A percentile compares a stretch with the other conserved stretches of the same genome.
Conservation (phyloP, 305 asterid genomes). For the Withania somnifera region DNA sequence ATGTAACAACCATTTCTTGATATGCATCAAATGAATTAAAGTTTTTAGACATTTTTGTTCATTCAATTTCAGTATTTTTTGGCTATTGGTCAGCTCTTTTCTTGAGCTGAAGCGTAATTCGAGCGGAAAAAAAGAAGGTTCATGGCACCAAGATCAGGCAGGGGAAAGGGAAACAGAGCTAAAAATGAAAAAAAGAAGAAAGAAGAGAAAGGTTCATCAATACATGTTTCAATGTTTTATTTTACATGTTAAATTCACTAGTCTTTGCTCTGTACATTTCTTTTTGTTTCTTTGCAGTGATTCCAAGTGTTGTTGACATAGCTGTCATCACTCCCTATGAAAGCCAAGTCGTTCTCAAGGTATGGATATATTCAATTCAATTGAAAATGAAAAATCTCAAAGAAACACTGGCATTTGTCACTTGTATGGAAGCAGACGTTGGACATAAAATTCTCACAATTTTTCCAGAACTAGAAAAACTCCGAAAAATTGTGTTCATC, state of each 20-base stretch:
- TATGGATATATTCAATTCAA: conserved; percentile 7
- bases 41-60: neutral
- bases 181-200: conserved; percentile 80
- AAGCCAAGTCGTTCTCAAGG: conserved; percentile 77
- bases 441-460: neutral
- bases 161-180: conserved; percentile 53
- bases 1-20: neutral
- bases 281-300: conserved; percentile 31
- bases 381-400: neutral
- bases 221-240: neutral
- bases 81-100: neutral
- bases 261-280: neutral
- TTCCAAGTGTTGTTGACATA: conserved; percentile 70
- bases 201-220: conserved; percentile 69
- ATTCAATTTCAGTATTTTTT: neutral
- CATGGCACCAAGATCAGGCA: conserved; percentile 96
- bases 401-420: neutral
- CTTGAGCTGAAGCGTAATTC: neutral
- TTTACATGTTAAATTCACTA: neutral
- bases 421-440: neutral
- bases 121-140: neutral
- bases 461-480: neutral
- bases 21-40: neutral
- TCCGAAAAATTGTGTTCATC: too few species aligned
- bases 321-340: conserved; percentile 73